A percentile compares a stretch with the other conserved stretches of the same genome.
These are phyloP conservation scores for Claviceps lovelessii DNA, from an alignment of 2,329 filamentous ascomycete genomes.

Conservation along the genomic window DNA sequence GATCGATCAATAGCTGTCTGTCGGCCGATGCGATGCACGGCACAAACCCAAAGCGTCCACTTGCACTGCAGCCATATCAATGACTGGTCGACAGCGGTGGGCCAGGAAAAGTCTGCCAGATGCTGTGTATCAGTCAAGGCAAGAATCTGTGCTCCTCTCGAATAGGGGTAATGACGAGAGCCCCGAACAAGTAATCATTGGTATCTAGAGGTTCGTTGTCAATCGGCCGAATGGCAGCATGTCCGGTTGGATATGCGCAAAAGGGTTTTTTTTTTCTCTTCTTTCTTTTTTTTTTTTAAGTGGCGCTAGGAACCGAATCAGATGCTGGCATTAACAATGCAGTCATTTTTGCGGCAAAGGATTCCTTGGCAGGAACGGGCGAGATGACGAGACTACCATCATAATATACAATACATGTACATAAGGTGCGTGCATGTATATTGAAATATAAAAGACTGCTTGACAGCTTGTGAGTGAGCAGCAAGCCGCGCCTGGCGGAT, in stretches of 20 bases:
- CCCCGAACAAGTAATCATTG: not conserved
- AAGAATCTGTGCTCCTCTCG: not conserved
- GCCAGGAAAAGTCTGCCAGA: not conserved
- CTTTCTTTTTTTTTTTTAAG: too few relatives aligned
- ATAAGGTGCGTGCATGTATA: not conserved
- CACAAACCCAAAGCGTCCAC: not conserved
- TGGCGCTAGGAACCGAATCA: not conserved
- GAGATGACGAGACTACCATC: not conserved
- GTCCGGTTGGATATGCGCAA: not conserved
- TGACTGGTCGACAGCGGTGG: not conserved
- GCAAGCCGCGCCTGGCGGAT: too few relatives aligned
- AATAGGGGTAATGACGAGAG: not conserved
- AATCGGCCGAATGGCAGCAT: not conserved
- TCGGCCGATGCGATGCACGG: not conserved
- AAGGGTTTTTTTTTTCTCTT: too few relatives aligned
- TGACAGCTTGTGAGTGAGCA: not conserved
- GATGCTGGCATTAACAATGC: not conserved
- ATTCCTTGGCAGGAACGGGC: not conserved
- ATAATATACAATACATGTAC: too few relatives aligned
- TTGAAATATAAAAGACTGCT: too few relatives aligned
- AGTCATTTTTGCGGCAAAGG: not conserved
- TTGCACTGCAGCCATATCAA: not conserved
- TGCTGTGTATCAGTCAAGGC: not conserved
- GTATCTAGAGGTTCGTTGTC: not conserved
- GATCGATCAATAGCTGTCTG: not conserved